Evolutionary conservation across 2,329 filamentous ascomycete species (phyloP).

Genomic region (Plenodomus lindquistii): DNA sequence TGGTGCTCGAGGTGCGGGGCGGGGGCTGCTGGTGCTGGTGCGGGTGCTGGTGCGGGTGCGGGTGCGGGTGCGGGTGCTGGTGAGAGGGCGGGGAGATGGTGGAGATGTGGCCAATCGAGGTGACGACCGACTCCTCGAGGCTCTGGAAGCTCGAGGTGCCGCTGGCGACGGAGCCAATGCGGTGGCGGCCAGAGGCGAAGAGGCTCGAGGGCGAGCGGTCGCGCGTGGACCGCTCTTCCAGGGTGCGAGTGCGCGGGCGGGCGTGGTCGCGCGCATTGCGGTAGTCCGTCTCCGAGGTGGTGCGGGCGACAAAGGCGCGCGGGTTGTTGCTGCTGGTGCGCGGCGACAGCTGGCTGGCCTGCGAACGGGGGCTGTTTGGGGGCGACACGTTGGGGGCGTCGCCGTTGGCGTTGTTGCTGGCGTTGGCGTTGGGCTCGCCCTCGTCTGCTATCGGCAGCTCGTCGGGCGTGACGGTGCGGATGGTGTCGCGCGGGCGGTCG

Average conservation of each 20-base stretch:
- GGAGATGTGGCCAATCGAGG: slow-evolving; percentile 48
- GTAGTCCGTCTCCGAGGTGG: slow-evolving; percentile 41
- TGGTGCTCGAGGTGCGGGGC: slow-evolving; percentile 35
- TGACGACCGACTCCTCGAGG: slow-evolving; percentile 46
- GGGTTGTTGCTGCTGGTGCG: slow-evolving; percentile 23
- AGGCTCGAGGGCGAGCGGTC: slow-evolving; percentile 48
- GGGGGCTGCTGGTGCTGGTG: slow-evolving; percentile 9
- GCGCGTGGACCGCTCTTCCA: slow-evolving; percentile 50
- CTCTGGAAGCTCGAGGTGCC: slow-evolving; percentile 55
- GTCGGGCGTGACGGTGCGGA: slow-evolving; percentile 71
- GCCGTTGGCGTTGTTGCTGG: background rate
- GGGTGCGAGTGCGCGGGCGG: slow-evolving; percentile 55
- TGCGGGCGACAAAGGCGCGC: slow-evolving; percentile 33
- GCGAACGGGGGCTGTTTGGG: slow-evolving; percentile 36
- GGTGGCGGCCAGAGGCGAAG: slow-evolving; percentile 57
- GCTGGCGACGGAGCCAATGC: slow-evolving; percentile 73
- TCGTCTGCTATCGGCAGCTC: slow-evolving; percentile 30
- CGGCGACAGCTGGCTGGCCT: slow-evolving; percentile 19
- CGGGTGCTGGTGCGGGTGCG: too few relatives aligned
- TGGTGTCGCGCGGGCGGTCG: slow-evolving; percentile 42
- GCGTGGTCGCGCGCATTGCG: slow-evolving; percentile 53
- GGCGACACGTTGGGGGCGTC: slow-evolving; percentile 23
- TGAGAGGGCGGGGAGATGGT: slow-evolving; percentile 41
- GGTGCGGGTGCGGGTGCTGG: background rate
- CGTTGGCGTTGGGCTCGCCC: slow-evolving; percentile 4